Conservation (phyloP, 441 rosid species). For the Lagerstroemia fauriei region DNA sequence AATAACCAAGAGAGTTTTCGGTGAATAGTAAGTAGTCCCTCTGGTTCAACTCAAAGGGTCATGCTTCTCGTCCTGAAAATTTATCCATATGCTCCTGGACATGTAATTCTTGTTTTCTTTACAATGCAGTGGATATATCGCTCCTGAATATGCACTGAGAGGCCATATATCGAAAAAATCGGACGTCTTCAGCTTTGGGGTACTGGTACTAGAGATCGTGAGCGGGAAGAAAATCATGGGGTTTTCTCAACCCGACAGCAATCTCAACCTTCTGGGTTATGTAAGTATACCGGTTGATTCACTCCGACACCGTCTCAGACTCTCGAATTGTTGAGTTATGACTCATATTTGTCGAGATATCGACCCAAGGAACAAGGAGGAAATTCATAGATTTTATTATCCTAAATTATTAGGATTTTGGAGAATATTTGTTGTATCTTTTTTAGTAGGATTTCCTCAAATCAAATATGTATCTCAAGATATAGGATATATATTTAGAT, state of each 20-base stretch:
- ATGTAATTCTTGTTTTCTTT: neutral
- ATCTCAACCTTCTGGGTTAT: conserved; percentile 17
- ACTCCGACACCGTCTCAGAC: neutral
- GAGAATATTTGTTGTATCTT: too few relatives aligned
- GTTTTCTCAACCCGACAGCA: neutral
- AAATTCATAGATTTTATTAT: too few relatives aligned
- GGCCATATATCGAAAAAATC: conserved; percentile 12
- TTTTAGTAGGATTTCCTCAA: too few relatives aligned
- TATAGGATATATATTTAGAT: too few relatives aligned
- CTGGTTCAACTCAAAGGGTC: neutral
- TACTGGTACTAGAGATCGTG: conserved; percentile 23
- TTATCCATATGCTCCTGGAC: neutral
- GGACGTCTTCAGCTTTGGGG: conserved; percentile 30
- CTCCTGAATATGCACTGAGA: conserved; percentile 21
- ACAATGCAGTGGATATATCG: conserved; percentile 14
- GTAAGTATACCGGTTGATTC: neutral
- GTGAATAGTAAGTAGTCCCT: conserved; percentile 20
- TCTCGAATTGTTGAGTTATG: too few relatives aligned
- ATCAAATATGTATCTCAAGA: too few relatives aligned
- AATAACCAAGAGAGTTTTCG: conserved; percentile 16
- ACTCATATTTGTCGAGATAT: too few relatives aligned
- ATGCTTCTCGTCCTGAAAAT: neutral
- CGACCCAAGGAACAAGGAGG: too few relatives aligned
- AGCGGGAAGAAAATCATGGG: conserved; percentile 12
- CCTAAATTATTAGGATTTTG: too few relatives aligned